Base-by-base conservation (phyloP, 352 stramenopile species). In the Phytophthora parvispora region DNA sequence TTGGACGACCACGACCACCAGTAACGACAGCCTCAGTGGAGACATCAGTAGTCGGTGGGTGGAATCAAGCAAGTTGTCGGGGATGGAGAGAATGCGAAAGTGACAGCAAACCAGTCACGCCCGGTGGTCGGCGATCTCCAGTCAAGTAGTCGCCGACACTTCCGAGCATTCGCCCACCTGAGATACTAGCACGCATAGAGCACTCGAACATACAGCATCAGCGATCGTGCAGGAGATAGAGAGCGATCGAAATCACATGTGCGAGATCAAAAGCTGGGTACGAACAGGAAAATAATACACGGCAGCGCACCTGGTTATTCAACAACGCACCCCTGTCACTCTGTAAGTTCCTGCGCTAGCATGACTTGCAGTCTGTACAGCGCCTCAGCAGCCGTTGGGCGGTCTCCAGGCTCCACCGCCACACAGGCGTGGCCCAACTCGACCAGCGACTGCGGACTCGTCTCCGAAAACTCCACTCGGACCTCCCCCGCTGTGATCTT, bases 321-420 rank as follows among this genome's bases (percentile, higher is more conserved):
- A 22, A 45, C 38, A 45, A 45, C 16, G 4, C 16, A 18, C 12
- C 12, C 12, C 2, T 15, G 8, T 40, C 12, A 45, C 16, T 22
- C 5, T 6, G 16, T n/a, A 45, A 22, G 13, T 24, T 45, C 38
- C 38, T 45, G 38, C 16, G 38, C 16, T 24, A 45, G 12, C 5
- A 45, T 45, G 18, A 24, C 38, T 10, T 45, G 38, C 8, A 45
- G 20, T 18, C 16, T 38, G 36, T 64, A 69, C 38, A 78, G 34
- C 24, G 68, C 45, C 20, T 78, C 54, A 22, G 67, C 66, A 9
- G 71, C 60, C 8, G 24, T 72, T 12, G 71, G 66, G 0, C 67
- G 43, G 1, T 54, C 45, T 1, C 32, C 27, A 6, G 60, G 56
- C 15, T 73, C 60, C 13, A 66, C 18, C 9, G 55, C n/a, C 20